These are phyloP conservation scores for Arthromyces matolae DNA, from an alignment of 768 basidiomycete genomes.

Conservation along the genomic window DNA sequence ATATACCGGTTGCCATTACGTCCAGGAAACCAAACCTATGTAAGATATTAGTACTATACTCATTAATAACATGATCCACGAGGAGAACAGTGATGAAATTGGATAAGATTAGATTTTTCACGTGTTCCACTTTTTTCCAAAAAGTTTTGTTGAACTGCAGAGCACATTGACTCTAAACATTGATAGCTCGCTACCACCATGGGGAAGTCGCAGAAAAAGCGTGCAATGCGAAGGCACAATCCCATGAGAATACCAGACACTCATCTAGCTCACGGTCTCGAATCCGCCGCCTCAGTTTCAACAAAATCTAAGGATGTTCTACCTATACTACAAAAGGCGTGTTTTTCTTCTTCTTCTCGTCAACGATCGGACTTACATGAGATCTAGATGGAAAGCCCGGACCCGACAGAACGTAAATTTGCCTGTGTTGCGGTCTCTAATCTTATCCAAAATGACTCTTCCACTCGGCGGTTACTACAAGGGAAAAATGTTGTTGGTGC, in stretches of 20 bases:
- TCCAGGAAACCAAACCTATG: not conserved
- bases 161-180: not conserved
- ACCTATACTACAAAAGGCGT: conserved; percentile 93
- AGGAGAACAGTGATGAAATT: not conserved
- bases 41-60: conserved; percentile 7
- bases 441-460: conserved; percentile 92
- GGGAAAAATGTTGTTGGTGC: conserved; percentile 87
- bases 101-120: conserved; percentile 16
- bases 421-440: conserved; percentile 96
- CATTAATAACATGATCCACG: conserved; percentile 5
- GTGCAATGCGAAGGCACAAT: conserved; percentile 82
- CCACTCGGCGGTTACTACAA: conserved; percentile 84
- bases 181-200: conserved; percentile 38
- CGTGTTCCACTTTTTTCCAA: conserved; percentile 11
- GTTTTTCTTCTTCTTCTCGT: not conserved
- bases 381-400: conserved; percentile 70
- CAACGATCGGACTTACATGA: not conserved
- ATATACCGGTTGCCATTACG: conserved; percentile 7
- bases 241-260: conserved; percentile 92
- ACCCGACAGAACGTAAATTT: conserved; percentile 85
- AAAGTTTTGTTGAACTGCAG: not conserved
- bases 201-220: conserved; percentile 94
- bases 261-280: conserved; percentile 81
- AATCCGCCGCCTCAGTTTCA: conserved; percentile 66
- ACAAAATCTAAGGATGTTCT: conserved; percentile 76